Percentiles rank a stretch among this genome's conserved stretches.
Conservation (phyloP, 148 eudicot species). For the Vaccinium myrtillus region DNA sequence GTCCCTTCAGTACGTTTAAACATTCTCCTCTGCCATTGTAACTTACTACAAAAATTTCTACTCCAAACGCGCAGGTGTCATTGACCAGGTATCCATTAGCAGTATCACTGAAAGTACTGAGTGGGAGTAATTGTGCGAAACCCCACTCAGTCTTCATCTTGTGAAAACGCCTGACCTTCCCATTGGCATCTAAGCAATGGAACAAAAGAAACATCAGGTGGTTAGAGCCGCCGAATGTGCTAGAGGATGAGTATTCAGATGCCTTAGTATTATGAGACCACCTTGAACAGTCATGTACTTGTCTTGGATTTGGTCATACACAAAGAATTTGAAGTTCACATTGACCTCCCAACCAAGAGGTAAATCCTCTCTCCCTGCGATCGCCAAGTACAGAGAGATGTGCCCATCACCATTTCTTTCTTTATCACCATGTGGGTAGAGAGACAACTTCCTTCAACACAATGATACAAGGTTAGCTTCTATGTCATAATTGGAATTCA, state of each 20-base stretch:
- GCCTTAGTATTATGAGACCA: too few species aligned
- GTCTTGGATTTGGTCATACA: neutral
- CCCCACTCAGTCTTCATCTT: slow-evolving; percentile 4
- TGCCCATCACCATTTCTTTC: neutral
- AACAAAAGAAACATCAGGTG: neutral
- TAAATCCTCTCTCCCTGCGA: neutral
- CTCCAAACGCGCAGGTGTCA: neutral
- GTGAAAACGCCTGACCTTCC: slow-evolving; percentile 1
- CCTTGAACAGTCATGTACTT: neutral
- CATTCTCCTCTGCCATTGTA: neutral
- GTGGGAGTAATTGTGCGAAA: slow-evolving; percentile 2
- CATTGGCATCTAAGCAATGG: neutral
- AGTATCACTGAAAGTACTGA: neutral
- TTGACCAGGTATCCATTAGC: neutral
- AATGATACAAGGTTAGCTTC: neutral
- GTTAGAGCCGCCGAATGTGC: too few species aligned
- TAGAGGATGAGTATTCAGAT: too few species aligned
- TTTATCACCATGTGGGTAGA: neutral
- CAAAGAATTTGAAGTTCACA: neutral
- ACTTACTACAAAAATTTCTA: neutral
- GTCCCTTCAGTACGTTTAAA: neutral
- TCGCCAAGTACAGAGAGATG: neutral
- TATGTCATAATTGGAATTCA: neutral
- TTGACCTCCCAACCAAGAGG: neutral
- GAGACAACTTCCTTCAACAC: neutral